Conservation (phyloP, 2,329 filamentous ascomycete genomes). For the Colletotrichum filicis region DNA sequence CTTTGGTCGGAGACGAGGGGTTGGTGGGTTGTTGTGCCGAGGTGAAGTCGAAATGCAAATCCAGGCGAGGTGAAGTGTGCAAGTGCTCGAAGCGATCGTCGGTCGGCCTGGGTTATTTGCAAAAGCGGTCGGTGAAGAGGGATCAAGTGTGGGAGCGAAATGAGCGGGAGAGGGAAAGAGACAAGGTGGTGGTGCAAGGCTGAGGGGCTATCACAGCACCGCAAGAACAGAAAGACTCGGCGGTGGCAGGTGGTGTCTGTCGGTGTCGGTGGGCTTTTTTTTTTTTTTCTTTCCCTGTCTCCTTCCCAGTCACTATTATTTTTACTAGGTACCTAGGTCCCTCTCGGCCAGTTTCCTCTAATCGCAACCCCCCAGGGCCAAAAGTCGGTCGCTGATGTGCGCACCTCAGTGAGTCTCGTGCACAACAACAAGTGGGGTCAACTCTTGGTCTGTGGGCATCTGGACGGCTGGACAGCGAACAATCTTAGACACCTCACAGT, state of each 20-base stretch:
- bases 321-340: neutral
- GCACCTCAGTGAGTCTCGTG: neutral
- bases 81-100: neutral
- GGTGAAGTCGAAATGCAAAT: conserved; percentile 4
- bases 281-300: neutral
- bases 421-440: conserved; percentile 47
- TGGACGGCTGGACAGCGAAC: neutral
- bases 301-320: neutral
- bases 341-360: neutral
- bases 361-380: conserved; percentile 38
- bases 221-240: conserved; percentile 5
- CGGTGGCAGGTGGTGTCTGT: conserved; percentile 50
- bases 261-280: conserved; percentile 16
- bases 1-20: conserved; percentile 32
- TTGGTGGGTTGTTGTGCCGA: conserved; percentile 13
- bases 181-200: conserved; percentile 25
- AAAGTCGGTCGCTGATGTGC: conserved; percentile 47
- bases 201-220: conserved; percentile 32
- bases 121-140: neutral
- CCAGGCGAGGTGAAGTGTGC: neutral
- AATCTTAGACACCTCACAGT: conserved; percentile 40
- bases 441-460: neutral
- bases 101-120: neutral
- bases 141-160: neutral
- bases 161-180: neutral